Evolutionary conservation across 306 rosid genomes (phyloP).

Genomic region (Cercis canadensis): DNA sequence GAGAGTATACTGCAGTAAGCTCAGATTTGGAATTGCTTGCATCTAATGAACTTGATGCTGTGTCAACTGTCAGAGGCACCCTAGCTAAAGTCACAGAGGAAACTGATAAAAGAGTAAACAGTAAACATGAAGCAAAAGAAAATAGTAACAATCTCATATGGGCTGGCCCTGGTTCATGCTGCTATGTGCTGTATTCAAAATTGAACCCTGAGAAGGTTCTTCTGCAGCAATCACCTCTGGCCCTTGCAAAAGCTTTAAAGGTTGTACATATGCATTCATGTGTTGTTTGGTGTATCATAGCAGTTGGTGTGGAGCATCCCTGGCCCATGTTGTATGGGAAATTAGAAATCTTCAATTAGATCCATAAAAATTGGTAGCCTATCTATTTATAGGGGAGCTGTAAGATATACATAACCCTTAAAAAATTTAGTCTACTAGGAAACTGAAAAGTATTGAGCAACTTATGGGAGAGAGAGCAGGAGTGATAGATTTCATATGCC

Average conservation of each 20-base stretch:
- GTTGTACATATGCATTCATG: slow-evolving; percentile 43
- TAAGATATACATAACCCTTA: slow-evolving; percentile 7
- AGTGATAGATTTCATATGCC: too few species aligned
- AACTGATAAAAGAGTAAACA: slow-evolving; percentile 39
- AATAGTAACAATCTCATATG: slow-evolving; percentile 58
- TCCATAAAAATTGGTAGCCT: slow-evolving; percentile 3
- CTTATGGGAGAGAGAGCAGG: neutral
- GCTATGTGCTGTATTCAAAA: slow-evolving; percentile 81
- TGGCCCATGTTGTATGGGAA: slow-evolving; percentile 9
- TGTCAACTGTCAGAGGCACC: slow-evolving; percentile 42
- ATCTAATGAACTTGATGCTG: slow-evolving; percentile 56
- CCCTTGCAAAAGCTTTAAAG: slow-evolving; percentile 97
- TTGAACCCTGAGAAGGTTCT: slow-evolving; percentile 66
- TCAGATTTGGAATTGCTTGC: slow-evolving; percentile 74
- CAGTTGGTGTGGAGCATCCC: slow-evolving; percentile 30
- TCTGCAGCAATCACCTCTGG: slow-evolving; percentile 92
- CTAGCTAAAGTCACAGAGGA: slow-evolving; percentile 36
- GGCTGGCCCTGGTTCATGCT: slow-evolving; percentile 91
- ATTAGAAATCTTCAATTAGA: slow-evolving; percentile 5
- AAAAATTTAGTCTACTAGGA: neutral
- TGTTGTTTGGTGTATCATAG: slow-evolving; percentile 23
- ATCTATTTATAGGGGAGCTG: neutral
- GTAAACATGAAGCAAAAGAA: slow-evolving; percentile 53
- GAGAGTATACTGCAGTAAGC: slow-evolving; percentile 73
- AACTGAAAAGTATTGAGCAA: neutral